phyloP scores from a whole-genome alignment of 2,329 filamentous ascomycete genomes.

The Ceratocystis alfenasii region DNA sequence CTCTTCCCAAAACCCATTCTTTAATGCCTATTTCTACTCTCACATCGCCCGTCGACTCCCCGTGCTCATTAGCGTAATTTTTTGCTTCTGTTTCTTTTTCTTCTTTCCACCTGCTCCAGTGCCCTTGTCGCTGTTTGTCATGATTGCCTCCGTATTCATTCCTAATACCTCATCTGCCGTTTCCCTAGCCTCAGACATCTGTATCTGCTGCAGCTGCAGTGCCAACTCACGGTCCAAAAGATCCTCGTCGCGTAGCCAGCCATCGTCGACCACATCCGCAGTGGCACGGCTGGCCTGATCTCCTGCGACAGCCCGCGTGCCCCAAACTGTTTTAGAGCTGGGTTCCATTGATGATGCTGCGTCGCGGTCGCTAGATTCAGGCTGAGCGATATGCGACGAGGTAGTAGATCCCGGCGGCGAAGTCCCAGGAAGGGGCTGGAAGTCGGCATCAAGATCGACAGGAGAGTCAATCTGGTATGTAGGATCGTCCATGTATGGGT shows the following conservation, averaged over 20 bases:
- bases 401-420: constrained; percentile 37
- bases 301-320: constrained; percentile 57
- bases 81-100: constrained; percentile 57
- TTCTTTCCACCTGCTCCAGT: constrained; percentile 35
- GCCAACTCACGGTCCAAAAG: constrained; percentile 49
- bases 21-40: background rate
- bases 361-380: background rate
- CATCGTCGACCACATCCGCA: constrained; percentile 47
- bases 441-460: constrained; percentile 46
- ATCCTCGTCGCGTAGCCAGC: constrained; percentile 74
- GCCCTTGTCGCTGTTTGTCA: constrained; percentile 16
- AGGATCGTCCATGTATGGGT: background rate
- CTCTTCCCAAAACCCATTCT: background rate
- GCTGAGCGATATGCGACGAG: background rate
- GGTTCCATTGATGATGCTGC: constrained; percentile 31
- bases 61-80: constrained; percentile 61
- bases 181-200: constrained; percentile 29
- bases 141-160: too few species aligned
- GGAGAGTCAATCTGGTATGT: constrained; percentile 27
- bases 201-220: constrained; percentile 45
- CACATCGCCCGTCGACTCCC: constrained; percentile 41
- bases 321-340: constrained; percentile 75
- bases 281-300: constrained; percentile 37
- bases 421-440: constrained; percentile 48
- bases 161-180: constrained; percentile 20